phyloP scores from a whole-genome alignment of 257 asterid species.

The Hygrophila difformis region DNA sequence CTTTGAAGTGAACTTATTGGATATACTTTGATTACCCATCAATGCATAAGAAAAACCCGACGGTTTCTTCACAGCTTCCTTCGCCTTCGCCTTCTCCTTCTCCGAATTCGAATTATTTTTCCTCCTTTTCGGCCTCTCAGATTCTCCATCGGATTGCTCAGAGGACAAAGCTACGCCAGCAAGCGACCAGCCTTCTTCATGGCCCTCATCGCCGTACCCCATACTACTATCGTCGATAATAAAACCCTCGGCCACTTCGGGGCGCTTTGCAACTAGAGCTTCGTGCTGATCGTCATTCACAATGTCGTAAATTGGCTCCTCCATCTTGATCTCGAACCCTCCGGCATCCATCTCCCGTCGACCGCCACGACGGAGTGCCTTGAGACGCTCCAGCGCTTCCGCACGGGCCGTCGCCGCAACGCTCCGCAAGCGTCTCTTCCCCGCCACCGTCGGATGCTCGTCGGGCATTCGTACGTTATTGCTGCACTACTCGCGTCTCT shows the following conservation, averaged over 20 bases:
- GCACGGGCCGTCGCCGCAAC: slow-evolving; percentile 42
- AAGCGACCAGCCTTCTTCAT: slow-evolving; percentile 87
- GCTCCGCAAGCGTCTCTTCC: slow-evolving; percentile 57
- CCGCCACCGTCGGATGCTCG: slow-evolving; percentile 25
- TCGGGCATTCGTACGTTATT: not conserved
- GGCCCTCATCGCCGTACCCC: slow-evolving; percentile 92
- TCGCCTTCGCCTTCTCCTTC: slow-evolving; percentile 64
- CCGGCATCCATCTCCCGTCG: slow-evolving; percentile 45
- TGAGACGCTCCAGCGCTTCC: slow-evolving; percentile 66
- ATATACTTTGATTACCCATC: slow-evolving; percentile 84
- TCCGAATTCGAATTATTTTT: slow-evolving; percentile 35
- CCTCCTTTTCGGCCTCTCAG: slow-evolving; percentile 52
- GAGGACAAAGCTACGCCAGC: slow-evolving; percentile 51
- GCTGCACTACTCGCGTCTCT: too few species aligned
- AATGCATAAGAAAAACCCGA: slow-evolving; percentile 60
- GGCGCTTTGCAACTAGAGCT: slow-evolving; percentile 75
- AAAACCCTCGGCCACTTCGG: slow-evolving; percentile 58
- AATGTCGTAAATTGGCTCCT: slow-evolving; percentile 68
- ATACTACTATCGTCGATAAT: slow-evolving; percentile 81
- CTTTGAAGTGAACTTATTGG: slow-evolving; percentile 69
- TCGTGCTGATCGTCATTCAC: slow-evolving; percentile 84
- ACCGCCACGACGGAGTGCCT: slow-evolving; percentile 55
- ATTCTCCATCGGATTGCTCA: slow-evolving; percentile 67
- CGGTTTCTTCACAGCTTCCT: slow-evolving; percentile 41
- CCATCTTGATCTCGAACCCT: slow-evolving; percentile 61